phyloP scores from a whole-genome alignment of 2,329 filamentous ascomycete species.

The Hymenoscyphus linearis region DNA sequence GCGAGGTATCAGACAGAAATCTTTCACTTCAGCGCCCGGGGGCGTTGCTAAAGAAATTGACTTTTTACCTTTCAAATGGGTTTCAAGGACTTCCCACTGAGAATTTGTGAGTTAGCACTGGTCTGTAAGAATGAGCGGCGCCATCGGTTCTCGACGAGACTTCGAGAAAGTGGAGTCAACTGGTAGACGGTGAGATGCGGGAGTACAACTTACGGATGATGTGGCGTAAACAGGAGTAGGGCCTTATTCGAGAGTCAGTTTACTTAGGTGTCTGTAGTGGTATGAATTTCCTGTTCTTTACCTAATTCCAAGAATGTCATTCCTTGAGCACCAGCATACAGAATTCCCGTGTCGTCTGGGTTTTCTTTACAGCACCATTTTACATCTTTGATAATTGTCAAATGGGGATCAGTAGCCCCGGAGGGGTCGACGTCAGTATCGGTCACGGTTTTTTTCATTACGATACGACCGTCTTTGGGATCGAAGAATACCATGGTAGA shows the following conservation, averaged over 20 bases:
- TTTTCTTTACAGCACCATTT: slow-evolving; percentile 94
- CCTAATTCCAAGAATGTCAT: slow-evolving; percentile 80
- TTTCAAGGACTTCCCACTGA: slow-evolving; percentile 69
- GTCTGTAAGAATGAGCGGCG: background rate
- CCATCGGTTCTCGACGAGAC: too few relatives aligned
- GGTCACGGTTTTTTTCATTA: slow-evolving; percentile 77
- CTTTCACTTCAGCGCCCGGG: slow-evolving; percentile 66
- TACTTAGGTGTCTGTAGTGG: background rate
- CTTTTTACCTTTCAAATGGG: slow-evolving; percentile 74
- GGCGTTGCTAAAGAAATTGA: slow-evolving; percentile 70
- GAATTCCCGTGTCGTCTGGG: slow-evolving; percentile 83
- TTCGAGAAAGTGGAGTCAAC: too few relatives aligned
- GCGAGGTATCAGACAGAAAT: slow-evolving; percentile 81
- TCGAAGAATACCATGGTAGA: slow-evolving; percentile 94
- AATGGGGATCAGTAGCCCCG: slow-evolving; percentile 37
- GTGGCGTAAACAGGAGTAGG: slow-evolving; percentile 86
- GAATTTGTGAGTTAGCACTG: background rate
- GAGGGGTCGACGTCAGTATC: slow-evolving; percentile 69
- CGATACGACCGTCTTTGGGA: slow-evolving; percentile 74
- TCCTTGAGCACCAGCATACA: slow-evolving; percentile 84
- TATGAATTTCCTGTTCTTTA: background rate
- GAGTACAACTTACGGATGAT: slow-evolving; percentile 45
- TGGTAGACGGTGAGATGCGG: background rate
- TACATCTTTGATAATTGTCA: slow-evolving; percentile 62
- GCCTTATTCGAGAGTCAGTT: slow-evolving; percentile 40